phyloP scores from a whole-genome alignment of 2,329 filamentous ascomycete genomes.

The Fusarium miscanthi region DNA sequence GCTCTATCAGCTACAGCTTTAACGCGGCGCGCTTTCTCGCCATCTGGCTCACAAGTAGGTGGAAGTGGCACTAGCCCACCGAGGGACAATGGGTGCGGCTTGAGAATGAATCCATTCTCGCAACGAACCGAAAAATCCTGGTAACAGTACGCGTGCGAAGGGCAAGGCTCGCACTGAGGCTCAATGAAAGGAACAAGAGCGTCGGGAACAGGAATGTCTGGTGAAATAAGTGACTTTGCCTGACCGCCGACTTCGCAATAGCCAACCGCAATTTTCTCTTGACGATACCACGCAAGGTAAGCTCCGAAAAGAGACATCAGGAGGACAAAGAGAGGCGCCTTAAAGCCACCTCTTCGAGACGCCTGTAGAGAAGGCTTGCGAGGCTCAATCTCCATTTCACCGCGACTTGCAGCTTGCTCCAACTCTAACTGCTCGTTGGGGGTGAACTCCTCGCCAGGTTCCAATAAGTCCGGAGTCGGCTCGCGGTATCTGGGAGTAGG shows the following conservation, averaged over 20 bases:
- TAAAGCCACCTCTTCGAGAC: slow-evolving; percentile 60
- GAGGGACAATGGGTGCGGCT: slow-evolving; percentile 84
- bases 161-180: slow-evolving; percentile 90
- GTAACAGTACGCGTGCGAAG: slow-evolving; percentile 89
- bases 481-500: slow-evolving; percentile 42
- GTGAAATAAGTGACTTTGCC: slow-evolving; percentile 62
- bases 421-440: slow-evolving; percentile 88
- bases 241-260: slow-evolving; percentile 88
- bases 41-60: slow-evolving; percentile 94
- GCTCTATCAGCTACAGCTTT: slow-evolving; percentile 89
- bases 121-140: slow-evolving; percentile 81
- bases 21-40: slow-evolving; percentile 88
- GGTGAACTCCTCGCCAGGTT: slow-evolving; percentile 91
- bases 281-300: slow-evolving; percentile 85
- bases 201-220: slow-evolving; percentile 71
- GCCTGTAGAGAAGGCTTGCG: slow-evolving; percentile 53
- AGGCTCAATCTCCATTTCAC: slow-evolving; percentile 59
- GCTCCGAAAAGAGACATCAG: slow-evolving; percentile 75
- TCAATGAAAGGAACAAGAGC: slow-evolving; percentile 75
- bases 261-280: slow-evolving; percentile 95
- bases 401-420: slow-evolving; percentile 71
- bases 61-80: slow-evolving; percentile 85
- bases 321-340: slow-evolving; percentile 77
- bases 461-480: slow-evolving; percentile 57
- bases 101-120: slow-evolving; percentile 87